Conservation (phyloP, 208 protist genomes). For the Leishmania braziliensis region DNA sequence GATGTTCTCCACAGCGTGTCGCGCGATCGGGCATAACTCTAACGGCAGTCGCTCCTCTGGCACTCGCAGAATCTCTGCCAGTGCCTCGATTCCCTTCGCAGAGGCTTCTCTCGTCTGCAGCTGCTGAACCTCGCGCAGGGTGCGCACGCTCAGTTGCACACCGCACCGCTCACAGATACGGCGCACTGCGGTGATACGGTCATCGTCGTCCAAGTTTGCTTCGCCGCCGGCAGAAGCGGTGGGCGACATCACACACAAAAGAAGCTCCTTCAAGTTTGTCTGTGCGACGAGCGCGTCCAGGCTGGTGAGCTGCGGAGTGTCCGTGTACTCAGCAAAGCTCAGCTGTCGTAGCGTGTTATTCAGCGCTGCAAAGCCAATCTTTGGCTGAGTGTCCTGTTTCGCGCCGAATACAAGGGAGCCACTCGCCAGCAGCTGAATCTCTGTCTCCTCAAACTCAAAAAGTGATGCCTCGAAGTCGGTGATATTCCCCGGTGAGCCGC, state of each 20-base stretch:
- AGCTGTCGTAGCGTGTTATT: slow-evolving; percentile 88
- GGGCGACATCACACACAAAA: slow-evolving; percentile 27
- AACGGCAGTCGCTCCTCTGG: slow-evolving; percentile 74
- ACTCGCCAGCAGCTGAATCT: slow-evolving; percentile 82
- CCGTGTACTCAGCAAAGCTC: slow-evolving; percentile 75
- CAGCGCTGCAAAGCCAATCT: slow-evolving; percentile 75
- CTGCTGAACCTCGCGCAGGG: slow-evolving; percentile 40
- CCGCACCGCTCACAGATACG: slow-evolving; percentile 85
- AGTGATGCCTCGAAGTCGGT: slow-evolving; percentile 89
- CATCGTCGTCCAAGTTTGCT: slow-evolving; percentile 33
- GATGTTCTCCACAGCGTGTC: slow-evolving; percentile 69
- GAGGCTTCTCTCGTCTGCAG: slow-evolving; percentile 24
- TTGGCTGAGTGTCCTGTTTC: slow-evolving; percentile 35
- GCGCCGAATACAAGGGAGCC: slow-evolving; percentile 56
- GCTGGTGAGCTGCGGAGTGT: slow-evolving; percentile 71
- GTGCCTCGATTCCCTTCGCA: slow-evolving; percentile 32
- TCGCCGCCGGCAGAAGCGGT: slow-evolving; percentile 6
- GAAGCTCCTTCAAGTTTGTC: slow-evolving; percentile 87
- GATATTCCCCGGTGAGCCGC: slow-evolving; percentile 87
- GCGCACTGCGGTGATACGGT: slow-evolving; percentile 53
- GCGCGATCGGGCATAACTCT: slow-evolving; percentile 43
- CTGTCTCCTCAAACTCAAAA: slow-evolving; percentile 87
- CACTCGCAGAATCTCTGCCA: slow-evolving; percentile 82
- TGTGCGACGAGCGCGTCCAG: slow-evolving; percentile 82
- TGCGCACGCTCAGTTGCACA: slow-evolving; percentile 44